Evolutionary conservation across 2,329 filamentous ascomycete species (phyloP), one percentile per base, ranked within the genome.

Genomic region (Parasarocladium wereldwijsianum): DNA sequence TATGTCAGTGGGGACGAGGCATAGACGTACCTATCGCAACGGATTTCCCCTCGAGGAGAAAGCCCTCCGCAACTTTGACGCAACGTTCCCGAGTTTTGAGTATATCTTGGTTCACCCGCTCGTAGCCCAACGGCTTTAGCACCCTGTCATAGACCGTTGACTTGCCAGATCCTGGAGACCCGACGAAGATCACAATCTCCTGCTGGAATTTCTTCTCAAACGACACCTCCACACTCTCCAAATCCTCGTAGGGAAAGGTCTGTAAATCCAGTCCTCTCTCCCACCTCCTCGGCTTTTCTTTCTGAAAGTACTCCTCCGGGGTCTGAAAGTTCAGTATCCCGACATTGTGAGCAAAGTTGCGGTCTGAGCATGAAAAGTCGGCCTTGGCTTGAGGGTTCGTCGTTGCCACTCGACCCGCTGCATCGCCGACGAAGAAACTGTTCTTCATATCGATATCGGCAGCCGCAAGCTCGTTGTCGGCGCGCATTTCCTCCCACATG

Each of bases 381-480:
- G 70, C 73, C 3, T 52, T 40, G 2, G 42, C 33, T 1, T 44
- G 39, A 7, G 43, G 46, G 2, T 36, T 40, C 7, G 40, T 39
- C 1, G 40, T 35, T 38, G 71, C 60, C 39, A 58, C 45, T 46
- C 74, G 64, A 1, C 74, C 74, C 9, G 66, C 74, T 6, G 90
- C 90, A 57, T 98, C 90, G 25, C 90, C 90, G 25, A 98, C 75
- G 47, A 93, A 94, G 38, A 94, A 62, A 15, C 82, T 92, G 3
- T 62, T 58, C 11, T 66, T 55, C 19, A 81, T 50, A 48, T 93
- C 78, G n/a, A 93, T 53, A 2, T 62, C 61, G 2, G 57, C 57
- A 5, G 60, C 57, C 25, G 66, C 54, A 2, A 80, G 55, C 26
- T 64, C 66, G 39, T 73, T 68, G 42, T 82, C 75, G 0, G 65